Evolutionary conservation across 2,329 filamentous ascomycete genomes (phyloP).

Genomic region (Pestalotiopsis sp.): DNA sequence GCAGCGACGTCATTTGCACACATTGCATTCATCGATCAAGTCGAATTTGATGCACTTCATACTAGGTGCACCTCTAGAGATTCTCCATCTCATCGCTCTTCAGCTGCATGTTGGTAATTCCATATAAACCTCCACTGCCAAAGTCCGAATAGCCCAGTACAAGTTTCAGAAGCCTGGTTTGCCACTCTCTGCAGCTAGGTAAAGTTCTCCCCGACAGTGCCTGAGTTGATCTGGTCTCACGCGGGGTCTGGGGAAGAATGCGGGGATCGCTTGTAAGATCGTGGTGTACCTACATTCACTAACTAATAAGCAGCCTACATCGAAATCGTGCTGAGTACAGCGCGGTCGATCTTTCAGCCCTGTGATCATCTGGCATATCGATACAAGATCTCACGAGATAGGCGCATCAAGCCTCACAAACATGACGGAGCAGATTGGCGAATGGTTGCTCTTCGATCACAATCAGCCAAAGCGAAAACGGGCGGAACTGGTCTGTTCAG

Average conservation of each 20-base stretch:
- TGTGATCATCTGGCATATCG: background rate
- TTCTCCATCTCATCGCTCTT: too few relatives aligned
- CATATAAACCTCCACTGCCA: too few relatives aligned
- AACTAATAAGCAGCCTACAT: background rate
- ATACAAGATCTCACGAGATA: background rate
- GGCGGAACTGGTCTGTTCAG: constrained; percentile 31
- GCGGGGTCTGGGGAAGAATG: background rate
- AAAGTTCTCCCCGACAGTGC: background rate
- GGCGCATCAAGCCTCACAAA: too few relatives aligned
- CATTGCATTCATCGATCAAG: too few relatives aligned
- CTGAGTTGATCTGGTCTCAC: background rate
- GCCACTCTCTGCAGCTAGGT: background rate
- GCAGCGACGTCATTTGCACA: background rate
- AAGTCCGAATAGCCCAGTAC: too few relatives aligned
- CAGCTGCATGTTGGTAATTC: too few relatives aligned
- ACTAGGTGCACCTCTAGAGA: too few relatives aligned
- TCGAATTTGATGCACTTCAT: too few relatives aligned
- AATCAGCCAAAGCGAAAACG: constrained; percentile 35
- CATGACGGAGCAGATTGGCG: constrained; percentile 10
- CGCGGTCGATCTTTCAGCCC: background rate
- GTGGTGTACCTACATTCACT: background rate
- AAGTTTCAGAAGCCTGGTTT: background rate
- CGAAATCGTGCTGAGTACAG: background rate
- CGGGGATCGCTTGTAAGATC: background rate
- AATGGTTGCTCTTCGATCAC: constrained; percentile 36